Conservation (phyloP, 2,329 filamentous ascomycete genomes). For the Penicillium sp. region DNA sequence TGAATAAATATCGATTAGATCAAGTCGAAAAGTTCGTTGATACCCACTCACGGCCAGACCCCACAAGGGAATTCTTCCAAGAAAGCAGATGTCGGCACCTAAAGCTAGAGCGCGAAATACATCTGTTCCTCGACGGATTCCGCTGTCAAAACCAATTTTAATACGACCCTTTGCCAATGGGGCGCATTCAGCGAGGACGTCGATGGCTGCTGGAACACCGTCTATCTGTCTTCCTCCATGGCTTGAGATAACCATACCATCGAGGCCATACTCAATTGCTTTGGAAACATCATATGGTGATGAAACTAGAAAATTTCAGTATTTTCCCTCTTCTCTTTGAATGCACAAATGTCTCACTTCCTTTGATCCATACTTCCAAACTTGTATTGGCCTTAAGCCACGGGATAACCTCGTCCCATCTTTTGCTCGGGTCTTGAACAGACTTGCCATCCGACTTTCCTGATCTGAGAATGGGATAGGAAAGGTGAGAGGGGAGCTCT, state of each 20-base stretch:
- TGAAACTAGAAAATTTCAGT: background rate
- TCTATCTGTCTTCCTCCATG: background rate
- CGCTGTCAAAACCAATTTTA: background rate
- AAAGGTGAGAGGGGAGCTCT: too few relatives aligned
- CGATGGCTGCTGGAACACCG: background rate
- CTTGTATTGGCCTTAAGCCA: too few relatives aligned
- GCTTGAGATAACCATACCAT: background rate
- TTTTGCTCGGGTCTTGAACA: too few relatives aligned
- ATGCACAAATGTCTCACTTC: background rate
- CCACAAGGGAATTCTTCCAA: background rate
- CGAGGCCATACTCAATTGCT: background rate
- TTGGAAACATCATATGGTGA: background rate
- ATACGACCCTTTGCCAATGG: background rate
- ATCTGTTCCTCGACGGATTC: background rate
- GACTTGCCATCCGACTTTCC: too few relatives aligned
- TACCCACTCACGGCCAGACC: background rate
- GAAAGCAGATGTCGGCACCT: background rate
- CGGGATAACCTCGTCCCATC: too few relatives aligned
- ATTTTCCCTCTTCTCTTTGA: too few relatives aligned
- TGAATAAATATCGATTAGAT: too few relatives aligned
- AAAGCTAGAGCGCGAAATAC: background rate
- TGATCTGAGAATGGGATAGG: too few relatives aligned
- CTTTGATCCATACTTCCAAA: background rate
- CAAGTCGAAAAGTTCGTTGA: background rate
- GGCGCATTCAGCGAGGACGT: background rate